phyloP scores from a whole-genome alignment of 2,329 filamentous ascomycete genomes.

The Penicillium brasilianum region DNA sequence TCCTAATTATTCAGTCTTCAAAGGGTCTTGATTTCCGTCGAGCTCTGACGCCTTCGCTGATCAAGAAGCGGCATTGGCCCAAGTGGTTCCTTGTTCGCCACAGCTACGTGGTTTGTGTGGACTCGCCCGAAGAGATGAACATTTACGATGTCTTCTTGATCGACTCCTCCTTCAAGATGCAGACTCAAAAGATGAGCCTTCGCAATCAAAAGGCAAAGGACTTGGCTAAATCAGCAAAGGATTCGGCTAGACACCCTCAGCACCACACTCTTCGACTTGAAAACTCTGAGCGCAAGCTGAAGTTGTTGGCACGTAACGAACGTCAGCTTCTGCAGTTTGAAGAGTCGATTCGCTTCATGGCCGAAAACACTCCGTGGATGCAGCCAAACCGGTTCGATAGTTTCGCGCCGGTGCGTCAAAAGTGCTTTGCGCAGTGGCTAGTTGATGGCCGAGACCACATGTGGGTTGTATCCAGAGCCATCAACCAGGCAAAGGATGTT shows the following conservation, averaged over 20 bases:
- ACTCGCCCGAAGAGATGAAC: slow-evolving; percentile 97
- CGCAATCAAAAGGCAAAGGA: slow-evolving; percentile 59
- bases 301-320: slow-evolving; percentile 88
- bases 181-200: slow-evolving; percentile 68
- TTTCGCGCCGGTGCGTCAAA: slow-evolving; percentile 85
- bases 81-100: slow-evolving; percentile 99
- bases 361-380: slow-evolving; percentile 80
- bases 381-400: slow-evolving; percentile 85
- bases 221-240: slow-evolving; percentile 68
- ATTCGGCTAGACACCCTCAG: slow-evolving; percentile 64
- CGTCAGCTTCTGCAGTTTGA: slow-evolving; percentile 89
- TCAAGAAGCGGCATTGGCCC: slow-evolving; percentile 81
- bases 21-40: slow-evolving; percentile 87
- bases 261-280: slow-evolving; percentile 87
- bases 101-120: slow-evolving; percentile 97
- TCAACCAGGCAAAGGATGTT: slow-evolving; percentile 95
- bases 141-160: slow-evolving; percentile 99
- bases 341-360: slow-evolving; percentile 87
- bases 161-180: slow-evolving; percentile 82
- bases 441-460: slow-evolving; percentile 98
- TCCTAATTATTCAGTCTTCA: slow-evolving; percentile 86
- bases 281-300: slow-evolving; percentile 91
- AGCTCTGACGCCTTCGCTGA: slow-evolving; percentile 75
- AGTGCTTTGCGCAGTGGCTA: slow-evolving; percentile 92
- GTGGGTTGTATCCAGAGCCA: slow-evolving; percentile 98